These are phyloP conservation scores for Plantago coronopus DNA, from an alignment of 305 asterid genomes.

Conservation along the genomic window DNA sequence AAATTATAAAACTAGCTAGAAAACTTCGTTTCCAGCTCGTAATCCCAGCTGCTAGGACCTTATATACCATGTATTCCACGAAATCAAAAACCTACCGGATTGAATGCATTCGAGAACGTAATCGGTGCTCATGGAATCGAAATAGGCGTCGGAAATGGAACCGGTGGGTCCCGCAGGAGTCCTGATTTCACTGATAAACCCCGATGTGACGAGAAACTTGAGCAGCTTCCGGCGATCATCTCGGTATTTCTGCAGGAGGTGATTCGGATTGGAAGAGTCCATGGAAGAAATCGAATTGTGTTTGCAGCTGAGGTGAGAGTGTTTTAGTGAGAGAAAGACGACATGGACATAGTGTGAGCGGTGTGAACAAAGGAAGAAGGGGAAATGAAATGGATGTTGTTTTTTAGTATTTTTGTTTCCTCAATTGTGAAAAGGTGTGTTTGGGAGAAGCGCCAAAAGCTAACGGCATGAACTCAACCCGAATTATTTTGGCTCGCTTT, in stretches of 20 bases:
- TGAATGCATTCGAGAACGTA: conserved; percentile 71
- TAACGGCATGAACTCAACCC: conserved; percentile 1
- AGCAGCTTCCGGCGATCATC: conserved; percentile 93
- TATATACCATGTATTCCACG: too few species aligned
- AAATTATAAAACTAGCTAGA: background rate
- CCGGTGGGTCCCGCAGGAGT: conserved; percentile 54
- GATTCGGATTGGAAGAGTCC: conserved; percentile 41
- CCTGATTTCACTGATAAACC: conserved; percentile 46
- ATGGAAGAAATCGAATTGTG: conserved; percentile 14
- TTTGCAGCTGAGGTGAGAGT: background rate
- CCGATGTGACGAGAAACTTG: conserved; percentile 62
- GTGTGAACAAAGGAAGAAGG: background rate
- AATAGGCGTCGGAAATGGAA: conserved; percentile 49
- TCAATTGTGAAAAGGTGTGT: background rate
- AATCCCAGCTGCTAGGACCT: too few species aligned
- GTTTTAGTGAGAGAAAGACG: background rate
- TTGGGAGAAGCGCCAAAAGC: conserved; percentile 12
- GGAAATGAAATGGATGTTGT: background rate
- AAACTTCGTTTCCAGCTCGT: background rate
- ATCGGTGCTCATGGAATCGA: conserved; percentile 70
- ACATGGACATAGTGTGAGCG: background rate
- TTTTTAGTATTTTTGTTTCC: background rate
- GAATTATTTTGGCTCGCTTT: background rate
- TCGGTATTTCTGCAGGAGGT: conserved; percentile 57
- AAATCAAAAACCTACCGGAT: conserved; percentile 42